Evolutionary conservation across 805 yeast species (phyloP), one percentile per base, ranked within the genome.

Genomic region (Torulaspora microellipsoides): DNA sequence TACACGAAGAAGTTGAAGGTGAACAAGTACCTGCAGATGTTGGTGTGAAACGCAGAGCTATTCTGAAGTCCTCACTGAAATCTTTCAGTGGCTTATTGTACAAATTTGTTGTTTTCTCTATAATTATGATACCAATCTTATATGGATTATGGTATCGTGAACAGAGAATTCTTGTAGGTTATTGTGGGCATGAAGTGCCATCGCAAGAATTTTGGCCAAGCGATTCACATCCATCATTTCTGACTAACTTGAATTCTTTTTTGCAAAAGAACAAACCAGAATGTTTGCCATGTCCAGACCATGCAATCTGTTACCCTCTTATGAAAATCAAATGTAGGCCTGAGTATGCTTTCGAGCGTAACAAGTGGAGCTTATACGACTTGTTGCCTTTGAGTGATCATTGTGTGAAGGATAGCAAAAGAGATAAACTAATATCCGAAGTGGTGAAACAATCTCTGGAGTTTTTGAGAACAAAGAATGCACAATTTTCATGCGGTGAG

Each of bases 241-340:
- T 47, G 7, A 15, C 15, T 10, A 17, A 57, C 52, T 13, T 72
- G 8, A 85, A 83, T 32, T 54, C 62, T 0, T 64, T 68, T 44
- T 61, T 84, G 44, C 76, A 75, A 38, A 45, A 58, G 0, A 59
- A 73, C 38, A 73, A 73, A 38, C 95, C 95, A 2, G 35, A 52
- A 0, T 91, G 99, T 66, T 66, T 76, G 3, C 76, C 76, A 20
- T 91, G 98, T 59, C 97, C 98, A 1, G 75, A 72, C 3, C 81
- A 90, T 65, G 93, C 90, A 0, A 69, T 77, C 31, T 91, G 98
- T 65, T 78, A 73, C 50, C 77, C 79, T 17, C 60, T 72, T 35
- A 68, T 84, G 54, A 68, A 73, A 40, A 56, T 85, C 8, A 79
- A 75, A 44, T 91, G 99, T 64, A 80, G 77, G 53, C 81, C 80